phyloP scores from a whole-genome alignment of 352 stramenopile species.

The Phytophthora pisi region DNA sequence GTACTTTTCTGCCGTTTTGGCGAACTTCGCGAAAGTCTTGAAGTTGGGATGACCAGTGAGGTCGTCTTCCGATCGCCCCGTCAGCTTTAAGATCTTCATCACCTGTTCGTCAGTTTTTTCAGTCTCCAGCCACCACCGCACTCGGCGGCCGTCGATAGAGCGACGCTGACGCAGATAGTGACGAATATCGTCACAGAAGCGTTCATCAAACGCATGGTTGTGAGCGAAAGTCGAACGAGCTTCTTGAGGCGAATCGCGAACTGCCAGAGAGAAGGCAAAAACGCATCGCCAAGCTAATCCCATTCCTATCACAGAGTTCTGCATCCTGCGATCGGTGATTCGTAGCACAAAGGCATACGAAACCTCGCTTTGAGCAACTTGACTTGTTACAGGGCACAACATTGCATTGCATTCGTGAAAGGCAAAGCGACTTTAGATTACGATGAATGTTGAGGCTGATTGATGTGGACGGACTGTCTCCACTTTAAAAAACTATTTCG shows the following conservation, averaged over 20 bases:
- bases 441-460: constrained; percentile 12
- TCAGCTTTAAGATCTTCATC: background rate
- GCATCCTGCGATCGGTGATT: no score
- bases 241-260: no score
- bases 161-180: no score
- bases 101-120: background rate
- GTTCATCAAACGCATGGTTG: no score
- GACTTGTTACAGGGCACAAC: no score
- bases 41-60: background rate
- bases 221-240: no score
- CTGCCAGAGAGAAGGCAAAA: no score
- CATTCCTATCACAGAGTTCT: no score
- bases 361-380: no score
- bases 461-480: constrained; percentile 24
- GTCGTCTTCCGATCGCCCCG: background rate
- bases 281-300: no score
- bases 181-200: no score
- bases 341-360: no score
- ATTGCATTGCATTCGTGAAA: background rate
- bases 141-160: background rate
- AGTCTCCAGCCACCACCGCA: background rate
- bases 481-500: constrained; percentile 32
- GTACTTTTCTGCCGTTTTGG: background rate
- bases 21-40: background rate
- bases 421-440: constrained; percentile 20